A percentile compares a stretch with the other conserved stretches of the same genome.
These are phyloP conservation scores for Pseudopyricularia cyperi DNA, from an alignment of 2,329 filamentous ascomycete genomes.

Conservation along the genomic window DNA sequence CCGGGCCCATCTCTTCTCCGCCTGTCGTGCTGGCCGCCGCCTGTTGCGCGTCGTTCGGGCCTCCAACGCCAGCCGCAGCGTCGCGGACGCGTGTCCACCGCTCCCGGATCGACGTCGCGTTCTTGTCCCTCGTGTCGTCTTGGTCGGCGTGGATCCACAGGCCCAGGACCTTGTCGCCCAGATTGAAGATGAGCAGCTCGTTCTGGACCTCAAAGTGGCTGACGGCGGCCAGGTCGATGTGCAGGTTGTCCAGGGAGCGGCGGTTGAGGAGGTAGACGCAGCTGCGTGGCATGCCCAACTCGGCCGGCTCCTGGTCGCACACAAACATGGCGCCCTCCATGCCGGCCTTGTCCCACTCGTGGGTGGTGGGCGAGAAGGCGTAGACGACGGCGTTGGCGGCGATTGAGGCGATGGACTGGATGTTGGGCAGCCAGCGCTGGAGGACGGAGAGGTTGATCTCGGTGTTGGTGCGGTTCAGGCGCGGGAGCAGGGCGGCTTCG, in stretches of 20 bases:
- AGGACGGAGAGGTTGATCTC: slow-evolving; percentile 82
- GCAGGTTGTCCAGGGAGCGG: slow-evolving; percentile 56
- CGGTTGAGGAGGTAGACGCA: slow-evolving; percentile 65
- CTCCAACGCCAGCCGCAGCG: slow-evolving; percentile 1
- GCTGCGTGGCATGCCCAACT: slow-evolving; percentile 24
- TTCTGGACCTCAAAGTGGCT: slow-evolving; percentile 49
- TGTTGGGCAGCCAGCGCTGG: slow-evolving; percentile 63
- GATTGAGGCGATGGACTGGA: slow-evolving; percentile 62
- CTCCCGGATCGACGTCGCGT: slow-evolving; percentile 21
- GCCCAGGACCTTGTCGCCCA: slow-evolving; percentile 29
- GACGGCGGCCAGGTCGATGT: slow-evolving; percentile 48
- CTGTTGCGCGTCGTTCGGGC: neutral
- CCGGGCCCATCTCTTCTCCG: slow-evolving; percentile 18
- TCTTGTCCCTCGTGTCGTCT: slow-evolving; percentile 9
- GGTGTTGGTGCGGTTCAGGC: slow-evolving; percentile 55
- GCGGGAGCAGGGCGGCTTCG: slow-evolving; percentile 34
- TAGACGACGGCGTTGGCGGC: slow-evolving; percentile 83
- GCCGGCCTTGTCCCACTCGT: slow-evolving; percentile 72
- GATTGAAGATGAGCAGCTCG: slow-evolving; percentile 38
- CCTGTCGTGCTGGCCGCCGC: neutral
- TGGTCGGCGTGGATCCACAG: slow-evolving; percentile 35
- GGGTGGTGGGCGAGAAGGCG: slow-evolving; percentile 51
- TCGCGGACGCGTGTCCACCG: slow-evolving; percentile 20
- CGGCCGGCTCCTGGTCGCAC: slow-evolving; percentile 45
- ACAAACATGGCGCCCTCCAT: slow-evolving; percentile 85